phyloP scores from a whole-genome alignment of 2,329 filamentous ascomycete species.

The Fusarium xyrophilum region DNA sequence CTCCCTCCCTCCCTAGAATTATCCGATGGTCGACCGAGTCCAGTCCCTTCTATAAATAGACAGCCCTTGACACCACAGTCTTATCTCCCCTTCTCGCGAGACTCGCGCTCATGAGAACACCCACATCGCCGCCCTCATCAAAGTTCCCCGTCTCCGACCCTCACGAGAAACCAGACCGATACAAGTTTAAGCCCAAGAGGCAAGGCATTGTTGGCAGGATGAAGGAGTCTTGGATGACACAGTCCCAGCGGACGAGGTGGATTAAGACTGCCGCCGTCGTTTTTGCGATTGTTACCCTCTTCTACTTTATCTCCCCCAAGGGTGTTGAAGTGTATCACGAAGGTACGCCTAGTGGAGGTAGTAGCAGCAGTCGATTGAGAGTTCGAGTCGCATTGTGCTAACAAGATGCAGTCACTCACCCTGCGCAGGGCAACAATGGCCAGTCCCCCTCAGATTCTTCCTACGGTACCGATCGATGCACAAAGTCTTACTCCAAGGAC shows the following conservation, averaged over 20 bases:
- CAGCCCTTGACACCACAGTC: not conserved
- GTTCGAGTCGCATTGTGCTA: conserved; percentile 5
- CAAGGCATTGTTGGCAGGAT: conserved; percentile 60
- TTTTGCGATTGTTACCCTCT: conserved; percentile 64
- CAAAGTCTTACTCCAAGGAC: conserved; percentile 80
- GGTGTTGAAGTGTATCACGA: conserved; percentile 62
- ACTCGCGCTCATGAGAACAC: conserved; percentile 64
- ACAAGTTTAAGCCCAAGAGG: conserved; percentile 57
- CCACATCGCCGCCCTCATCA: conserved; percentile 66
- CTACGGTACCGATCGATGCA: conserved; percentile 76
- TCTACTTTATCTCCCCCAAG: conserved; percentile 68
- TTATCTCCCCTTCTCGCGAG: conserved; percentile 24
- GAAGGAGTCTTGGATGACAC: conserved; percentile 66
- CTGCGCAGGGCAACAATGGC: conserved; percentile 47
- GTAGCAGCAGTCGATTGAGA: conserved; percentile 1
- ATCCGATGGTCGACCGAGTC: conserved; percentile 40
- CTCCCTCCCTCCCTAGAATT: conserved; percentile 10
- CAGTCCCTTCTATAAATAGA: conserved; percentile 33
- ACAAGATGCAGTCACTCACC: conserved; percentile 36
- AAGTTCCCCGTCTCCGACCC: conserved; percentile 65
- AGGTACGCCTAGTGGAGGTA: conserved; percentile 44
- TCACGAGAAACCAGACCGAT: conserved; percentile 70
- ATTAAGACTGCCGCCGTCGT: conserved; percentile 70
- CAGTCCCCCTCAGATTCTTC: conserved; percentile 66
- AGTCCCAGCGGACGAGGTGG: conserved; percentile 70